These are phyloP conservation scores for Cubamyces sp. DNA, from an alignment of 768 basidiomycete genomes.

Conservation along the genomic window DNA sequence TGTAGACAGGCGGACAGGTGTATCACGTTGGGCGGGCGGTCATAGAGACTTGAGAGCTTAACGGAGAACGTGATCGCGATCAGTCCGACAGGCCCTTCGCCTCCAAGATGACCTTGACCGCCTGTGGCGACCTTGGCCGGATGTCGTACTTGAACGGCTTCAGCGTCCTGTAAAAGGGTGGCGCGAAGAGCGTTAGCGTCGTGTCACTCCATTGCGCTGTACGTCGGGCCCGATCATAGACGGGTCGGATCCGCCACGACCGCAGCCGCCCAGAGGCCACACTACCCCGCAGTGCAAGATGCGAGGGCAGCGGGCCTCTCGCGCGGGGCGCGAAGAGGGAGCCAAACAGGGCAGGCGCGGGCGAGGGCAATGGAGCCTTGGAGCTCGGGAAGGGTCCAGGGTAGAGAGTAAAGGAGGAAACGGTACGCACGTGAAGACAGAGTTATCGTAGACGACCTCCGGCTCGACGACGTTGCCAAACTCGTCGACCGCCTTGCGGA, in stretches of 20 bases:
- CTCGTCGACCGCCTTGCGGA: constrained; percentile 30
- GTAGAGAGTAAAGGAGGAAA: constrained; percentile 8
- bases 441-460: constrained; percentile 56
- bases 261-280: too few species aligned
- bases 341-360: too few species aligned
- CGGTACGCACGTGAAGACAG: constrained; percentile 60
- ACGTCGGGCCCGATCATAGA: neutral
- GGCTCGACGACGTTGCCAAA: constrained; percentile 34
- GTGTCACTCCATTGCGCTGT: neutral
- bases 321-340: too few species aligned
- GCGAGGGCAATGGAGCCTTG: too few species aligned
- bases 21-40: neutral
- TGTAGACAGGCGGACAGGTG: neutral
- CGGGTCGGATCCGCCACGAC: too few species aligned
- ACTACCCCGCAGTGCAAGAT: neutral
- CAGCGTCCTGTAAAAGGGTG: constrained; percentile 47
- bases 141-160: constrained; percentile 55
- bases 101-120: constrained; percentile 24
- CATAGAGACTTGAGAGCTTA: neutral
- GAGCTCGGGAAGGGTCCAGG: neutral
- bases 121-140: constrained; percentile 49
- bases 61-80: neutral
- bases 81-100: constrained; percentile 23
- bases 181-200: constrained; percentile 2
- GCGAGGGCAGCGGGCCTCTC: neutral